Evolutionary conservation across 1,284 basidiomycete species (phyloP).

Genomic region (Ustilago sp.): DNA sequence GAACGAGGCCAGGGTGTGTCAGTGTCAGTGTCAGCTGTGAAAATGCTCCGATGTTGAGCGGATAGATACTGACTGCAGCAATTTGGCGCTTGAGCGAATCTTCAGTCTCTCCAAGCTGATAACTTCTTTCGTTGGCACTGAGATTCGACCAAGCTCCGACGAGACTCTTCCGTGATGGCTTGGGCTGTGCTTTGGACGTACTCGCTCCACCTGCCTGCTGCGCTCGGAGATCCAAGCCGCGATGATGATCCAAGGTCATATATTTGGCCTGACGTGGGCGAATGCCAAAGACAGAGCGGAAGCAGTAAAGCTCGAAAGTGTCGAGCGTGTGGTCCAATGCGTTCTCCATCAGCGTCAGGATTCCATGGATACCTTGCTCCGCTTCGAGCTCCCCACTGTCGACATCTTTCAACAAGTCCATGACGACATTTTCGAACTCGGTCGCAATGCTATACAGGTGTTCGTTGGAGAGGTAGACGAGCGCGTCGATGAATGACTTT

Average conservation of each 20-base stretch:
- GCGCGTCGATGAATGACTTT: constrained; percentile 62
- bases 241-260: constrained; percentile 67
- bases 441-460: constrained; percentile 62
- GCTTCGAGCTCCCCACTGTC: constrained; percentile 56
- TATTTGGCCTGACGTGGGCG: constrained; percentile 56
- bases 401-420: constrained; percentile 33
- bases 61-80: constrained; percentile 33
- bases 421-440: constrained; percentile 56
- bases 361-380: constrained; percentile 62
- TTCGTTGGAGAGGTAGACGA: constrained; percentile 66
- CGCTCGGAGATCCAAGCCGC: constrained; percentile 63
- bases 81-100: constrained; percentile 52
- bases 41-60: neutral
- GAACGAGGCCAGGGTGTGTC: neutral
- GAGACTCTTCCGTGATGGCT: constrained; percentile 23
- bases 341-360: constrained; percentile 66
- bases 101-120: constrained; percentile 50
- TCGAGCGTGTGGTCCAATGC: constrained; percentile 67
- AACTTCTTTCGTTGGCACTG: constrained; percentile 45
- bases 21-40: neutral
- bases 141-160: constrained; percentile 12
- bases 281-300: constrained; percentile 63
- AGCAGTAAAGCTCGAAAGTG: constrained; percentile 67
- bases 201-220: constrained; percentile 11
- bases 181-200: constrained; percentile 5